Base-by-base conservation (phyloP, 2,329 filamentous ascomycete species). In the Pyricularia grisea region DNA sequence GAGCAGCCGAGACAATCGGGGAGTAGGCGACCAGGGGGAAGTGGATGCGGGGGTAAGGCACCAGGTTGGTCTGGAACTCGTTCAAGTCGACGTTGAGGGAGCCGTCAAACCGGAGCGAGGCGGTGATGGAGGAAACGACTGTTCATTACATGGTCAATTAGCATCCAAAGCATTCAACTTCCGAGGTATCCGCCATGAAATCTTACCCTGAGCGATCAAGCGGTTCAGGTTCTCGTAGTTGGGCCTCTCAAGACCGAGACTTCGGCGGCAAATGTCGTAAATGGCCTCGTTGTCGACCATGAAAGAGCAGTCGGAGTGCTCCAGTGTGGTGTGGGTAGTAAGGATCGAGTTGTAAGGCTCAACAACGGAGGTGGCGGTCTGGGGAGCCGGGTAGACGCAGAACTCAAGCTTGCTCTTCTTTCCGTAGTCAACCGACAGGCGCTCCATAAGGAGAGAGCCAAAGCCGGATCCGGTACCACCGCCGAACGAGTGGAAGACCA, bases 321-420 rank as follows among this genome's bases (percentile, higher is more conserved):
- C 89, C 71, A 91, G 90, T 70, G 89, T 91, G 83, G 88, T 91
- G 83, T 91, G 89, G 69, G 89, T 91, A 65, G 89, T 90, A 72
- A 92, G 83, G 70, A 91, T 88, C 71, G 89, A 88, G 75, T 92
- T 92, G 83, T 92, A 92, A 33, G 89, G 89, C 83, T 91, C 89
- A 69, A 91, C 89, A 69, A 91, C 88, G 61, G 89, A 87, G 58
- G 88, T 90, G 63, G 89, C 90, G 72, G 90, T 87, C 70, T 88
- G 87, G 71, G 89, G 89, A 68, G 89, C 86, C 72, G 89, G 89
- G 82, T 91, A 91, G 71, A 91, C 87, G 74, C 88, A 85, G 76
- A 92, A 91, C 79, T 91, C 89, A 71, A 91, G 88, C 86, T 91
- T 92, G 80, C 85, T 89, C 85, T 91, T 91, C 85, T 91, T 91